Evolutionary conservation across 129 eudicot species (phyloP).

Genomic region (Lactuca saligna): DNA sequence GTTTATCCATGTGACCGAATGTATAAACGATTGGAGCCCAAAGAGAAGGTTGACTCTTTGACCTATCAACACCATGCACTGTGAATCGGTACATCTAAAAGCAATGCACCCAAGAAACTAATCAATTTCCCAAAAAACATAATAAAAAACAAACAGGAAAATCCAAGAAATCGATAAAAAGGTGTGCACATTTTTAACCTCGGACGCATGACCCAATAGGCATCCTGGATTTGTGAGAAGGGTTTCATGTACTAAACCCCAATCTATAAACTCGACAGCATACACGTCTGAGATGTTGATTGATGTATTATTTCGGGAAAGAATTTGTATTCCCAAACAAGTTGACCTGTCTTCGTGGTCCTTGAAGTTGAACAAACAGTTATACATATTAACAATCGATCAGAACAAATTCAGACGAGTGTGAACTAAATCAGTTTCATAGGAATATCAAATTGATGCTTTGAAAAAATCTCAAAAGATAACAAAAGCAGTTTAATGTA

Average conservation of each 20-base stretch:
- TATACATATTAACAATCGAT: neutral
- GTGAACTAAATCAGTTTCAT: neutral
- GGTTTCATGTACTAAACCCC: constrained; percentile 66
- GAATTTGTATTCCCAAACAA: constrained; percentile 55
- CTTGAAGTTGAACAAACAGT: constrained; percentile 42
- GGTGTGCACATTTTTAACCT: constrained; percentile 46
- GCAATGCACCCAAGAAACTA: constrained; percentile 12
- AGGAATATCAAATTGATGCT: neutral
- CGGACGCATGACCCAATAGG: constrained; percentile 51
- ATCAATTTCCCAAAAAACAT: constrained; percentile 11
- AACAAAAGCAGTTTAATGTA: constrained; percentile 19
- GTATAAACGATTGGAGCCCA: constrained; percentile 66
- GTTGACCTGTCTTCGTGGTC: constrained; percentile 44
- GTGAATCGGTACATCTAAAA: constrained; percentile 80
- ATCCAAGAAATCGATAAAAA: neutral
- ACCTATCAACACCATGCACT: constrained; percentile 63
- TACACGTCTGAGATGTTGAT: constrained; percentile 64
- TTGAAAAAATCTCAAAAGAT: neutral
- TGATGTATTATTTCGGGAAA: constrained; percentile 44
- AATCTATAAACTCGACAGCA: constrained; percentile 64
- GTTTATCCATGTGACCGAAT: constrained; percentile 71
- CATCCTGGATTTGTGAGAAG: constrained; percentile 50
- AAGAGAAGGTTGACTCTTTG: constrained; percentile 57
- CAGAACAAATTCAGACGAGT: constrained; percentile 4
- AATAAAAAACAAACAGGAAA: neutral